Conservation (phyloP, 768 basidiomycete genomes). For the Fomitopsis serialis region DNA sequence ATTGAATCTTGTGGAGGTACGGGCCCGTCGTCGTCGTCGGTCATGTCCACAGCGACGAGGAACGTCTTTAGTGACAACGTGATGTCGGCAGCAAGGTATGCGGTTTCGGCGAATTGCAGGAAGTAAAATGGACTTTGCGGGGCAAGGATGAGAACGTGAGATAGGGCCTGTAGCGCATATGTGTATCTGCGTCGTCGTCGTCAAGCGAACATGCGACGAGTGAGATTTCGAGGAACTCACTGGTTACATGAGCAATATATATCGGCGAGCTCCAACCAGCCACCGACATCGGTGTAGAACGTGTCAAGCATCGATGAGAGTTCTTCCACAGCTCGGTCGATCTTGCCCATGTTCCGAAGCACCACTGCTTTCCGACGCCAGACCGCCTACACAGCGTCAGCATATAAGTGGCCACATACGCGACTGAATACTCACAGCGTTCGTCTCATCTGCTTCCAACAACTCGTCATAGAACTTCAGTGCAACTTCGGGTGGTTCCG, state of each 20-base stretch:
- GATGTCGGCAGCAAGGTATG: conserved; percentile 73
- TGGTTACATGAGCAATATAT: conserved; percentile 71
- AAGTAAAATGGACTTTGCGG: conserved; percentile 85
- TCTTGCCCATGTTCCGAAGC: conserved; percentile 53
- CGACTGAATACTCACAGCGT: conserved; percentile 47
- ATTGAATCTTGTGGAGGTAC: conserved; percentile 43
- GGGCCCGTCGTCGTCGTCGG: conserved; percentile 52
- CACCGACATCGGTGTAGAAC: conserved; percentile 84
- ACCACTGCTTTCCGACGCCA: conserved; percentile 85
- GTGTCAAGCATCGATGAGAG: conserved; percentile 75
- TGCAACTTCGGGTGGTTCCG: conserved; percentile 49
- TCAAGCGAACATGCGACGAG: background rate
- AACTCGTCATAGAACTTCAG: conserved; percentile 59
- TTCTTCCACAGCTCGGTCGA: conserved; percentile 65
- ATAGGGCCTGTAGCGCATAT: conserved; percentile 65
- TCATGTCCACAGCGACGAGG: conserved; percentile 77
- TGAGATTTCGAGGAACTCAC: conserved; percentile 35
- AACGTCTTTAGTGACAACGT: conserved; percentile 76
- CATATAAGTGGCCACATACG: background rate
- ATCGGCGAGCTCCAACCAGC: conserved; percentile 83
- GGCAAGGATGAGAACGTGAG: conserved; percentile 75
- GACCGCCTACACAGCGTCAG: conserved; percentile 36
- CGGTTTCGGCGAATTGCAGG: conserved; percentile 84
- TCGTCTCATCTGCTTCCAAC: conserved; percentile 60
- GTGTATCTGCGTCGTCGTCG: conserved; percentile 50